Percentiles rank a stretch among this genome's conserved stretches.
phyloP scores from a whole-genome alignment of 2,329 filamentous ascomycete species.

The Arthrobotrys sphaeroides region DNA sequence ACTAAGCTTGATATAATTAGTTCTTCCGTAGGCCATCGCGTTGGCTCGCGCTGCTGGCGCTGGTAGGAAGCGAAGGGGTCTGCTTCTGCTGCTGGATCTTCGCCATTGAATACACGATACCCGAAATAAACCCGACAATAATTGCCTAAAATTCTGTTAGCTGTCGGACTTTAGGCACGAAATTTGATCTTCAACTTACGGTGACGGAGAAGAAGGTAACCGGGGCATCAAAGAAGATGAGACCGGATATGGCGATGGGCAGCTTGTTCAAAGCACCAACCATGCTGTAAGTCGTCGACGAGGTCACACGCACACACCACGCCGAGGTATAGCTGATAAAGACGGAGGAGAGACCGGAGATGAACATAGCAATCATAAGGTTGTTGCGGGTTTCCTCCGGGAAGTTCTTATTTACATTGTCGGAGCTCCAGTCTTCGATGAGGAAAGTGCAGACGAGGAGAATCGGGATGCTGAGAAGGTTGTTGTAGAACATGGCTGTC shows the following conservation, averaged over 20 bases:
- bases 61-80: conserved; percentile 74
- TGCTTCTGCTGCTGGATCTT: conserved; percentile 83
- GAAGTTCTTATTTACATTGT: conserved; percentile 88
- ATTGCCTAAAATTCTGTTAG: conserved; percentile 73
- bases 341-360: conserved; percentile 90
- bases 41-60: conserved; percentile 90
- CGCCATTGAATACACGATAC: conserved; percentile 86
- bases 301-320: conserved; percentile 97
- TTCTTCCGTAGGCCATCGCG: conserved; percentile 77
- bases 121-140: conserved; percentile 86
- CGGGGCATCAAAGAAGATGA: conserved; percentile 94
- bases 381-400: conserved; percentile 80
- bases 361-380: conserved; percentile 86
- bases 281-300: conserved; percentile 92
- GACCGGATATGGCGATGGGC: conserved; percentile 87
- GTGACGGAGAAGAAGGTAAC: conserved; percentile 80
- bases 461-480: conserved; percentile 93
- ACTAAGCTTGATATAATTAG: conserved; percentile 1
- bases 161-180: not conserved
- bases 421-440: conserved; percentile 88
- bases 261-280: conserved; percentile 98
- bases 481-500: conserved; percentile 99
- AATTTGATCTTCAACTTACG: conserved; percentile 54
- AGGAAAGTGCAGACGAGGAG: conserved; percentile 82
- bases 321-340: conserved; percentile 99